Base-by-base conservation (phyloP, 805 yeast genomes). In the Saturnispora ahearnii region DNA sequence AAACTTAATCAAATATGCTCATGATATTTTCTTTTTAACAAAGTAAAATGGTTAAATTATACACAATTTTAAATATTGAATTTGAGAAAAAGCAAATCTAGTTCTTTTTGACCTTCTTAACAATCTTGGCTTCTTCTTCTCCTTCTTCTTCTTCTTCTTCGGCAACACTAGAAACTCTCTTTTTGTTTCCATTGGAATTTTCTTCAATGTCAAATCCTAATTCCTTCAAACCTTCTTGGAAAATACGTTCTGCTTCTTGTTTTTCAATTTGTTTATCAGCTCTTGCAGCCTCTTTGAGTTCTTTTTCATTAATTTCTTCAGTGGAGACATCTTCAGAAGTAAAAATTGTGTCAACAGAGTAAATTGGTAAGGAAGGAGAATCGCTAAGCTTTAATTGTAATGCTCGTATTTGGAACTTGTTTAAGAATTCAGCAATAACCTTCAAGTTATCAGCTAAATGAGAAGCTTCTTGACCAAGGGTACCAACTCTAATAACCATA, bases 361-460 rank as follows among this genome's bases (percentile, higher is more conserved):
- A 93, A 52, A 93, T 72, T 42, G 99, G 98, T 59, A 93, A 71
- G 8, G 90, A 78, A 21, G 96, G 96, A 21, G 96, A 87, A 40
- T 68, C 65, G 51, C 73, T 69, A 11, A 91, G 74, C 70, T 88
- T 88, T 53, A 86, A 63, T 60, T 76, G 78, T 32, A 83, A 69
- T 36, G 77, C 77, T 67, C 80, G 84, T 62, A 78, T 74, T 38
- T 66, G 66, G 34, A 68, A 68, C 29, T 41, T 44, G 24, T 61
- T 58, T 54, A 88, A 74, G 47, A 71, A 66, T 26, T 69, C 64
- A 34, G 79, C 65, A 12, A 87, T 78, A 40, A 76, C 73, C 28
- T 73, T 68, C 43, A 83, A 67, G 65, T 89, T 89, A 44, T 77
- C 81, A 9, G 74, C 72, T 51, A 89, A 64, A 34, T 81, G 71